These are phyloP conservation scores for Dysphania ambrosioides DNA, from an alignment of 148 eudicot genomes.

Conservation along the genomic window DNA sequence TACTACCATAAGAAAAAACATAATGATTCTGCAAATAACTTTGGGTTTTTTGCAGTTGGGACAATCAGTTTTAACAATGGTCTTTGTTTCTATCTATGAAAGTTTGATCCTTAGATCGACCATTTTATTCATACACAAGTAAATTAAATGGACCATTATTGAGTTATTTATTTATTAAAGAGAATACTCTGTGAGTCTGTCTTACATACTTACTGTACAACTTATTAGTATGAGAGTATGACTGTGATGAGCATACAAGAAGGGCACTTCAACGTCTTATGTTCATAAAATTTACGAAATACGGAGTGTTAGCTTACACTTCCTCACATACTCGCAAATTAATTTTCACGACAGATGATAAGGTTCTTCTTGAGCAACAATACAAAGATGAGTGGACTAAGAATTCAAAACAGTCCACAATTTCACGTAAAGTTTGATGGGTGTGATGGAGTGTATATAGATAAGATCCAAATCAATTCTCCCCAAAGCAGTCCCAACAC, in stretches of 20 bases:
- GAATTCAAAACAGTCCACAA: slow-evolving; percentile 80
- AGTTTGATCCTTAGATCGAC: not conserved
- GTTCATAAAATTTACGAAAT: no score
- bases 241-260: no score
- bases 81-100: not conserved
- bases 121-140: not conserved
- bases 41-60: not conserved
- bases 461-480: slow-evolving; percentile 71
- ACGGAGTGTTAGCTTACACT: not conserved
- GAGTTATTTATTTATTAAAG: no score
- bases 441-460: slow-evolving; percentile 79
- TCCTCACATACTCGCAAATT: not conserved
- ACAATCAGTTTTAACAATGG: no score
- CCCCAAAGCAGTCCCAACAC: slow-evolving; percentile 91
- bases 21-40: not conserved
- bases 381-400: slow-evolving; percentile 47
- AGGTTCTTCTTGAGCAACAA: slow-evolving; percentile 88
- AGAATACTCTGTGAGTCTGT: no score
- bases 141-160: no score
- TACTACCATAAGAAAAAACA: no score
- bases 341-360: slow-evolving; percentile 47
- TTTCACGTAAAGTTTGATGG: slow-evolving; percentile 96
- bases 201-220: no score
- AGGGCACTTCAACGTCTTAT: no score
- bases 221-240: no score